Evolutionary conservation across 129 eudicot genomes (phyloP).

Genomic region (Apium graveolens): DNA sequence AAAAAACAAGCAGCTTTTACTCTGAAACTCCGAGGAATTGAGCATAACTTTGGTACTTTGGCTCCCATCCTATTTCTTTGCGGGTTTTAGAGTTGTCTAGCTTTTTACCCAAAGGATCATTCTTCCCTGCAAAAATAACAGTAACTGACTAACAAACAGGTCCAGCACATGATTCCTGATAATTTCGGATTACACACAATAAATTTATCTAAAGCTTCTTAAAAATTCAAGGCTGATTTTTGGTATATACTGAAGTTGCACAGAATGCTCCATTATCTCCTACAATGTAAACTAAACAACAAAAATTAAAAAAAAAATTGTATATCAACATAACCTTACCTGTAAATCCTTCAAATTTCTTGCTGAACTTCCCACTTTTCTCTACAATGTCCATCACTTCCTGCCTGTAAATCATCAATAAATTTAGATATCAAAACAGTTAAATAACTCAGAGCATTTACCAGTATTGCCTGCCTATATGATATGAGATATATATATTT

Average conservation of each 20-base stretch:
- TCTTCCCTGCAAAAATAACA: slow-evolving; percentile 39
- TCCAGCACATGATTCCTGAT: too few species aligned
- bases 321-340: slow-evolving; percentile 28
- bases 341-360: slow-evolving; percentile 68
- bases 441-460: not conserved
- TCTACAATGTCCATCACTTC: slow-evolving; percentile 83
- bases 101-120: slow-evolving; percentile 77
- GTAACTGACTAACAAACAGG: not conserved
- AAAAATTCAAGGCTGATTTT: not conserved
- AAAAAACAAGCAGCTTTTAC: slow-evolving; percentile 6
- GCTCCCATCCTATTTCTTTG: slow-evolving; percentile 72
- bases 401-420: slow-evolving; percentile 44
- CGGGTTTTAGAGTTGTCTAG: slow-evolving; percentile 72
- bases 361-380: slow-evolving; percentile 64
- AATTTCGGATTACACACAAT: not conserved
- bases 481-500: not conserved
- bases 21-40: slow-evolving; percentile 60
- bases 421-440: not conserved
- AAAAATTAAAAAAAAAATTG: not conserved
- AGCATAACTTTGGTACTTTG: slow-evolving; percentile 73
- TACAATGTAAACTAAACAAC: not conserved
- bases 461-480: not conserved
- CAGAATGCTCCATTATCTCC: not conserved
- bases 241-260: not conserved
- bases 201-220: not conserved